Percentiles rank a stretch among this genome's conserved stretches.
These are phyloP conservation scores for Aegle marmelos DNA, from an alignment of 345 rosid species.

Conservation along the genomic window DNA sequence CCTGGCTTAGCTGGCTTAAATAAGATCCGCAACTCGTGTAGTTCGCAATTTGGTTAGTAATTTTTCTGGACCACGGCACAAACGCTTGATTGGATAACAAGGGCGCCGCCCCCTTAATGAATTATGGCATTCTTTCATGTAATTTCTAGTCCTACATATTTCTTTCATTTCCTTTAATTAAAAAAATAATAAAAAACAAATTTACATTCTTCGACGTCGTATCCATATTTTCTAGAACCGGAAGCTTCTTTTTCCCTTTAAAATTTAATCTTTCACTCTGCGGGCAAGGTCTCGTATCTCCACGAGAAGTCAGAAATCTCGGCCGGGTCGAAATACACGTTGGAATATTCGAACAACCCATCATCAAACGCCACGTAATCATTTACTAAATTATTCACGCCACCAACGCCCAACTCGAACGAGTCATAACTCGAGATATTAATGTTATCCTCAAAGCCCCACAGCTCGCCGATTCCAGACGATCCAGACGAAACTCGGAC, in stretches of 20 bases:
- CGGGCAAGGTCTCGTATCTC: constrained; percentile 31
- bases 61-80: too few relatives aligned
- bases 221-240: neutral
- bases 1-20: too few relatives aligned
- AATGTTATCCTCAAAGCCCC: constrained; percentile 32
- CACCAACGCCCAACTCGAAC: constrained; percentile 28
- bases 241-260: neutral
- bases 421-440: constrained; percentile 33
- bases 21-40: too few relatives aligned
- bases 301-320: constrained; percentile 23
- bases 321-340: constrained; percentile 32
- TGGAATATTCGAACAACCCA: constrained; percentile 38
- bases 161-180: neutral
- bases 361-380: constrained; percentile 31
- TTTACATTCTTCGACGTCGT: constrained; percentile 16
- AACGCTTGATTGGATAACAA: too few relatives aligned
- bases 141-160: constrained; percentile 3
- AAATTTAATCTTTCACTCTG: neutral
- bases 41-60: too few relatives aligned
- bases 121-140: neutral
- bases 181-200: constrained; percentile 5
- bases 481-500: constrained; percentile 29
- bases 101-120: too few relatives aligned
- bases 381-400: neutral
- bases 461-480: constrained; percentile 25